Evolutionary conservation across 495 filamentous ascomycete species (phyloP).

Genomic region (Hypoxylon subgilvum): DNA sequence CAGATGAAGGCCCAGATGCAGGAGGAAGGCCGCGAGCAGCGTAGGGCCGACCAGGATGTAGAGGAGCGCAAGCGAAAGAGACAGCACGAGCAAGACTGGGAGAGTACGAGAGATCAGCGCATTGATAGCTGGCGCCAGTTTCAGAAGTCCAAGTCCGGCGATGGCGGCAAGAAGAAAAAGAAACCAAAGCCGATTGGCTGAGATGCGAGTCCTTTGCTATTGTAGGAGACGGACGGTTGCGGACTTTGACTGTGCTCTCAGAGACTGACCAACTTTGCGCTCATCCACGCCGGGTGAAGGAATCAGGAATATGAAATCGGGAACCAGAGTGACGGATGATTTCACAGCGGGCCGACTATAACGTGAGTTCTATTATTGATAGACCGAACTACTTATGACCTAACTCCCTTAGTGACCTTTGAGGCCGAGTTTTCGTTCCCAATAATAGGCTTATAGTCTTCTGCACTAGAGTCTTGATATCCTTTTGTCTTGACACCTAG

Average conservation of each 20-base stretch:
- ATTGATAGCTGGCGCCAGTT: slow-evolving; percentile 96
- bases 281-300: slow-evolving; percentile 3
- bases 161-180: slow-evolving; percentile 87
- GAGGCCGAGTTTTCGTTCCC: slow-evolving; percentile 17
- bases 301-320: too few relatives aligned
- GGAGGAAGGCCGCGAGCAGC: slow-evolving; percentile 92
- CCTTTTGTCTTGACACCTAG: neutral
- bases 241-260: neutral
- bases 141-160: slow-evolving; percentile 69
- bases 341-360: slow-evolving; percentile 16
- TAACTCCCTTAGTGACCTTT: slow-evolving; percentile 45
- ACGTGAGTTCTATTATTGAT: slow-evolving; percentile 46
- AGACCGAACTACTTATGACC: slow-evolving; percentile 40
- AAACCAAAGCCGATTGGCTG: slow-evolving; percentile 70
- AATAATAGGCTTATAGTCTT: neutral
- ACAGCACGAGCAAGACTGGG: slow-evolving; percentile 92
- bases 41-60: slow-evolving; percentile 83
- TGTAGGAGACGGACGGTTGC: neutral
- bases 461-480: neutral
- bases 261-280: neutral
- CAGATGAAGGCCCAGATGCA: slow-evolving; percentile 94
- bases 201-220: slow-evolving; percentile 10
- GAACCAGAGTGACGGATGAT: slow-evolving; percentile 10
- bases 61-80: slow-evolving; percentile 89
- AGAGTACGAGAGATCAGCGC: slow-evolving; percentile 84